Evolutionary conservation across 1,284 basidiomycete species (phyloP), one percentile per base, ranked within the genome.

Genomic region (Porogramme epimiltina): DNA sequence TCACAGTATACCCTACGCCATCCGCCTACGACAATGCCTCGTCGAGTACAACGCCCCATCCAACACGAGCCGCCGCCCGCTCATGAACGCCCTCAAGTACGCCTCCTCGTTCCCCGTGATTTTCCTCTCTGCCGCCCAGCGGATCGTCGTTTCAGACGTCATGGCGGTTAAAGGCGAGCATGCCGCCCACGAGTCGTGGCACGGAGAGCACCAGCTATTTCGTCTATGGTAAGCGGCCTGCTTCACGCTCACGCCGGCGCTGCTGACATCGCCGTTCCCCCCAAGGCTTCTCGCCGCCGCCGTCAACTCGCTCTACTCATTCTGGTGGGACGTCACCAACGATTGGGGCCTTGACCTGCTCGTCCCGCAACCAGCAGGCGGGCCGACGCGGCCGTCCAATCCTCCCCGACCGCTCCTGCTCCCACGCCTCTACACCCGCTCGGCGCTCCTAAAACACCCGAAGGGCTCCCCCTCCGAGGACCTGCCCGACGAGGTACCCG

Each of bases 281-380:
- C 47, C 15, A 45, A 95, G 94, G 97, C 70, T 98, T 15, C 70
- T 95, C 22, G 83, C 89, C 11, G 95, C 94, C 23, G 78, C 83
- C 15, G 70, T 97, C 62, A 99, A 99, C 70, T 96, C 95, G 1
- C 70, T 93, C 40, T 99, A 93, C 72, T 96, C 94, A 5, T 98
- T 97, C 70, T 99, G 94, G 92, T 99, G 97, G 97, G 97, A 99
- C 70, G 82, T 99, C 28, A 94, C 92, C 41, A 93, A 98, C 67
- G 97, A 99, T 70, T 99, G 96, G 96, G 97, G 97, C 0, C 77
- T 99, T 42, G 82, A 87, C 39, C 72, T 98, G 24, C 75, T 98
- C 51, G 79, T 79, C 47, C 69, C 70, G 18, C 65, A 66, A 43
- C 42, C 60, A 65, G 6, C 58, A 57, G 36, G 52, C 55, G 33